Conservation (phyloP, 225 moss, liverwort and hornwort genomes). For the Bryoerythrophyllum caledonicum region DNA sequence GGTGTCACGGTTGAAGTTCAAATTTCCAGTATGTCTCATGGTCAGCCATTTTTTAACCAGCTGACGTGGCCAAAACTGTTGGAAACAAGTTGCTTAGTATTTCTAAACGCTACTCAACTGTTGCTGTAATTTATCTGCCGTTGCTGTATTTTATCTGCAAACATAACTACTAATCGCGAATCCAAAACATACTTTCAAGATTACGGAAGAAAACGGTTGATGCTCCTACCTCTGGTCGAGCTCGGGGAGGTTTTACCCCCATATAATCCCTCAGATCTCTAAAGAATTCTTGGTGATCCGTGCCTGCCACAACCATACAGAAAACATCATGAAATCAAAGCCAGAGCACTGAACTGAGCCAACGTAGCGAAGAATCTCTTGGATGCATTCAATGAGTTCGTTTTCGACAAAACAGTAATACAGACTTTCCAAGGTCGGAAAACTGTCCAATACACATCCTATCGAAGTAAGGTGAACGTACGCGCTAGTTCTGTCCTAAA, state of each 20-base stretch:
- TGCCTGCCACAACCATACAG: constrained; percentile 7
- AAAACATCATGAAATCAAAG: background rate
- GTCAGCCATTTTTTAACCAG: constrained; percentile 75
- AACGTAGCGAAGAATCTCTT: background rate
- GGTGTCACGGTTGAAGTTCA: constrained; percentile 58
- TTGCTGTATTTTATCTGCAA: background rate
- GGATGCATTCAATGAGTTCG: background rate
- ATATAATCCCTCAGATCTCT: constrained; percentile 22
- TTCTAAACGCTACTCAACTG: background rate
- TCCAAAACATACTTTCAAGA: background rate
- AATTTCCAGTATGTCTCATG: constrained; percentile 59
- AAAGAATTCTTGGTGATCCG: background rate
- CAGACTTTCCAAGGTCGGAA: background rate
- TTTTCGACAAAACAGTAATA: background rate
- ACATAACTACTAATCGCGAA: background rate
- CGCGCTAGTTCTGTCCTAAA: background rate
- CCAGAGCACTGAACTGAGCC: constrained; percentile 3
- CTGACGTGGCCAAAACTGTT: constrained; percentile 69
- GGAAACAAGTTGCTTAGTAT: background rate
- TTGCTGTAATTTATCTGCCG: no score
- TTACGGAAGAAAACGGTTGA: constrained; percentile 2
- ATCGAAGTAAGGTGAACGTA: background rate
- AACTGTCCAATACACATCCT: background rate
- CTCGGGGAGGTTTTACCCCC: constrained; percentile 32
- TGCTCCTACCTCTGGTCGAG: constrained; percentile 31